Base-by-base conservation (phyloP, 202 grass and related monocot species). In the Dendrocalamus latiflorus region DNA sequence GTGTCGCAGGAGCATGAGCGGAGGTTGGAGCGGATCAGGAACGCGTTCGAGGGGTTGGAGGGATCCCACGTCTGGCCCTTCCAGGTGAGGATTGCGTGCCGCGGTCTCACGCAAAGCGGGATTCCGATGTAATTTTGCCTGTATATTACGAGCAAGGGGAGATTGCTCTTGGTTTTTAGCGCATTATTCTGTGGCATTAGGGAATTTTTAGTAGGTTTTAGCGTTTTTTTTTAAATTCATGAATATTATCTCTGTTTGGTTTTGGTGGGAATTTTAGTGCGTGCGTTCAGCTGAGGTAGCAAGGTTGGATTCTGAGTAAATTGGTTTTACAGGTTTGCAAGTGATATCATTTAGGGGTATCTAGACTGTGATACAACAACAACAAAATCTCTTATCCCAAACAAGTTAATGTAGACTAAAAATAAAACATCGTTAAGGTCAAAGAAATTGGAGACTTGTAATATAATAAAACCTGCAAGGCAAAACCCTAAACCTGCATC, bases 1-100 rank as follows among this genome's bases (percentile, higher is more conserved):
- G 43, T 72, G 55, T 79, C 14, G 78, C 88, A 98, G 96, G 96
- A 98, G 42, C 92, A 98, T 39, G 96, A 95, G 85, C 90, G 88
- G 86, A 95, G 93, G 87, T 65, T 98, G 66, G 89, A 86, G 53
- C 83, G 87, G 70, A 95, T 98, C 72, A 91, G 95, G 77, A 84
- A 85, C 42, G 85, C 88, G 42, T 95, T 95, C 79, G 86, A 93
- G 75, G 87, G 91, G 21, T 84, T 93, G 37, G 91, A 95, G 69
- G 91, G 92, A 6, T 94, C 96, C 13, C n/a, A n/a, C n/a, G n/a
- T n/a, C n/a, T n/a, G n/a, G n/a, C n/a, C n/a, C n/a, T n/a, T n/a
- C n/a, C n/a, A n/a, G n/a, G n/a, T n/a, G n/a, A n/a, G n/a, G n/a
- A n/a, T n/a, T n/a, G n/a, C n/a, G n/a, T n/a, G n/a, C n/a, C n/a